A percentile compares a stretch with the other conserved stretches of the same genome.
phyloP scores from a whole-genome alignment of 140 eudicot genomes.

The Bidens hawaiensis region DNA sequence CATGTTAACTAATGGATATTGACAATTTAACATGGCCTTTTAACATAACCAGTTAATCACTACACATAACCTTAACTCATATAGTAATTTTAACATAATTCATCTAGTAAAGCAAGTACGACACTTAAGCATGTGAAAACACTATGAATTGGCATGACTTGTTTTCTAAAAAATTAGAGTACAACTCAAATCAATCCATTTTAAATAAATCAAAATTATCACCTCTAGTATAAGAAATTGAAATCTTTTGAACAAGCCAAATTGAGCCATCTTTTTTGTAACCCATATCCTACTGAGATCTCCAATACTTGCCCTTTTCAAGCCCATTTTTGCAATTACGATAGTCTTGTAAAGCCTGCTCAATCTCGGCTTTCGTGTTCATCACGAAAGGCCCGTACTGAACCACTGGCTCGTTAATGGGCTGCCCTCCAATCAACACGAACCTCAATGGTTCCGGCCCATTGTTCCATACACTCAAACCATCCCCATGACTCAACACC shows the following conservation, averaged over 20 bases:
- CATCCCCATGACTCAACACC: constrained; percentile 79
- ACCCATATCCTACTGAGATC: constrained; percentile 51
- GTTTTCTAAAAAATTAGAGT: background rate
- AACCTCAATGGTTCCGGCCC: constrained; percentile 55
- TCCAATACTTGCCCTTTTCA: constrained; percentile 86
- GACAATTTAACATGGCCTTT: no score
- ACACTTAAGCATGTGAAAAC: background rate
- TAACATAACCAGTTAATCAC: no score
- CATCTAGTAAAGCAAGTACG: background rate
- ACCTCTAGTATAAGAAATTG: background rate
- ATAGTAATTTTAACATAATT: background rate
- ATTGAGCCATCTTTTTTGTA: background rate
- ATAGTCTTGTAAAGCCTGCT: constrained; percentile 78
- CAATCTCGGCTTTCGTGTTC: constrained; percentile 84
- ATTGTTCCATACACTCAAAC: constrained; percentile 81
- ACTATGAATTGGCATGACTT: background rate
- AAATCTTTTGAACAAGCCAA: background rate
- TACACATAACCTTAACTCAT: background rate
- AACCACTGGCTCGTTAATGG: constrained; percentile 79
- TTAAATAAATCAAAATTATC: background rate
- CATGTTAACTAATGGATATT: no score
- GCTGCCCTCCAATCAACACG: constrained; percentile 75
- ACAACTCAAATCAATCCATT: background rate
- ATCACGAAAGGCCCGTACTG: constrained; percentile 96
- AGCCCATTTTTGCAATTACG: constrained; percentile 73